A percentile compares a stretch with the other conserved stretches of the same genome.
phyloP scores from a whole-genome alignment of 495 filamentous ascomycete species.

The Tuber calosporum region DNA sequence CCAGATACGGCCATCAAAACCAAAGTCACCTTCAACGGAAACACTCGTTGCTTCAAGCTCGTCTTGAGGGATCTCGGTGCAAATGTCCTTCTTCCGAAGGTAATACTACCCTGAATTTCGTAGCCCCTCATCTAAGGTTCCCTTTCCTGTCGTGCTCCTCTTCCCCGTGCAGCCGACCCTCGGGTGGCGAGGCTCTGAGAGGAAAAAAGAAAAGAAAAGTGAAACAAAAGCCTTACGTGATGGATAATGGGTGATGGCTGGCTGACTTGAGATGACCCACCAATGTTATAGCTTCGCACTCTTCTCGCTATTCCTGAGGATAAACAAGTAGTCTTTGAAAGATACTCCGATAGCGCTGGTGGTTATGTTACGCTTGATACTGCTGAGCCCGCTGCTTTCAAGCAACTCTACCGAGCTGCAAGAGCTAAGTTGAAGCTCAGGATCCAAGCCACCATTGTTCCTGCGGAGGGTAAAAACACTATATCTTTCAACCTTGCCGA shows the following conservation, averaged over 20 bases:
- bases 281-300: conserved; percentile 58
- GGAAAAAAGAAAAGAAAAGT: background rate
- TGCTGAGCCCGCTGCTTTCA: conserved; percentile 75
- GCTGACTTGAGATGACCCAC: conserved; percentile 6
- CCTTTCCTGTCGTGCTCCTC: conserved; percentile 3
- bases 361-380: conserved; percentile 72
- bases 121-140: background rate
- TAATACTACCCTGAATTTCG: conserved; percentile 41
- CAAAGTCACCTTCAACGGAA: conserved; percentile 70
- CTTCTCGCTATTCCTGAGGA: conserved; percentile 64
- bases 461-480: conserved; percentile 2
- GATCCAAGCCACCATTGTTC: conserved; percentile 58
- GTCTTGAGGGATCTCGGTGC: conserved; percentile 77
- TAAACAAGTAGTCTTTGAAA: conserved; percentile 70
- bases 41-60: conserved; percentile 77
- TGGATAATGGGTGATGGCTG: background rate
- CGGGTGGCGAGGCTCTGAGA: background rate
- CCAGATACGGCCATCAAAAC: conserved; percentile 74
- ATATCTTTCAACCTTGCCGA: background rate
- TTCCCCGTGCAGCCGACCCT: conserved; percentile 8
- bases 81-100: conserved; percentile 72
- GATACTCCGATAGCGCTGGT: conserved; percentile 88
- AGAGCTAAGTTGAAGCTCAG: conserved; percentile 98
- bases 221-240: background rate
- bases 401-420: conserved; percentile 91